Conservation (phyloP, 192 early-diverging fungal genomes). For the Helicostylum pulchrum region DNA sequence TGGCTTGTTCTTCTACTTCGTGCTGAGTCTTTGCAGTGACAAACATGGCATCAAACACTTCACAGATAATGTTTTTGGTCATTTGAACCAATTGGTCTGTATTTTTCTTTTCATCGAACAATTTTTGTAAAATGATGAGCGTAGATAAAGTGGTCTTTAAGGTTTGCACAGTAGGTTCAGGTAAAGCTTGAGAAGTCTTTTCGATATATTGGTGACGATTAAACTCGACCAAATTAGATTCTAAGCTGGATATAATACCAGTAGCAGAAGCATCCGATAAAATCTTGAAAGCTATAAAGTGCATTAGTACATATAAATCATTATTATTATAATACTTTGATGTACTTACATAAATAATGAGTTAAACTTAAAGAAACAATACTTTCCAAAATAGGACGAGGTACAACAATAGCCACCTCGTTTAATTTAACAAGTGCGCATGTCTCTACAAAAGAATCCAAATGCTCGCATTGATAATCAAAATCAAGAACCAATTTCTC, state of each 20-base stretch:
- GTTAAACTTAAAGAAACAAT: slow-evolving; percentile 4
- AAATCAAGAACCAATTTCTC: neutral
- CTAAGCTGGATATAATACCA: neutral
- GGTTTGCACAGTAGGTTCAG: neutral
- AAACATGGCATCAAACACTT: slow-evolving; percentile 16
- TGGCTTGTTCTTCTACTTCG: neutral
- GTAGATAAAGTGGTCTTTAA: neutral
- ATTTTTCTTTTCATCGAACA: neutral
- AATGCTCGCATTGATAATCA: neutral
- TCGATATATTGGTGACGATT: neutral
- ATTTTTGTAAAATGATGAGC: slow-evolving; percentile 1
- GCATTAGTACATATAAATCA: too few relatives aligned
- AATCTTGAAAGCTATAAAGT: neutral
- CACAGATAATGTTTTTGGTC: neutral
- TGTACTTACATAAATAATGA: slow-evolving; percentile 5
- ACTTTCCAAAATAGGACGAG: slow-evolving; percentile 5
- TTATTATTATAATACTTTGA: too few relatives aligned
- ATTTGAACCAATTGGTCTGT: neutral
- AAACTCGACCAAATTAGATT: neutral
- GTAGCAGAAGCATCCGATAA: neutral
- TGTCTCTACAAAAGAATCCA: neutral
- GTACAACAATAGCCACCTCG: neutral
- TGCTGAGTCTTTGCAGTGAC: neutral
- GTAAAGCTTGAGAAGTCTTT: neutral
- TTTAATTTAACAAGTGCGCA: neutral